phyloP scores from a whole-genome alignment of 2,329 filamentous ascomycete species.

The Hypoxylon sp. region DNA sequence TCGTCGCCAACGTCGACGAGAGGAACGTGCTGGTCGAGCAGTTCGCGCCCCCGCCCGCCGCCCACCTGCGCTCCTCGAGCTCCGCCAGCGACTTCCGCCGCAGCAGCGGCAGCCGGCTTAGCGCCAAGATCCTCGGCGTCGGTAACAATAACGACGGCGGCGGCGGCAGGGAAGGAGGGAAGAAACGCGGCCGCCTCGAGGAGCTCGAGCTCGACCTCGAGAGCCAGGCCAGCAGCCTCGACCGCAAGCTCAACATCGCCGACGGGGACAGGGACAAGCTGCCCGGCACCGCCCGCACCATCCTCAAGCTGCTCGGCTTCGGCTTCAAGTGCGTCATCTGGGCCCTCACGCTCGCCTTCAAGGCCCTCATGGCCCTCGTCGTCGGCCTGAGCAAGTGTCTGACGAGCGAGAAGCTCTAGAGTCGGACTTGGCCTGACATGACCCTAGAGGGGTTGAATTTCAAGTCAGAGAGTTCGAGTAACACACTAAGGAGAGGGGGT shows the following conservation, averaged over 20 bases:
- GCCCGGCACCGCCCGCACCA: conserved; percentile 57
- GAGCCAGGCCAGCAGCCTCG: conserved; percentile 62
- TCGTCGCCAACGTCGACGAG: conserved; percentile 66
- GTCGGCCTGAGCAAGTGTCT: conserved; percentile 61
- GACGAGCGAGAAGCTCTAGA: conserved; percentile 52
- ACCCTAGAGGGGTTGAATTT: too few relatives aligned
- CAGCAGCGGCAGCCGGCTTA: conserved; percentile 44
- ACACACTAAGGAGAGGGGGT: neutral
- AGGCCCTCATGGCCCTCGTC: conserved; percentile 59
- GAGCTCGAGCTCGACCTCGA: conserved; percentile 70
- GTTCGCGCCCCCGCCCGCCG: conserved; percentile 66
- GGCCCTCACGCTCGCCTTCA: conserved; percentile 63
- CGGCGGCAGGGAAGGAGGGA: conserved; percentile 47
- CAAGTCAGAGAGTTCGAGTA: too few relatives aligned
- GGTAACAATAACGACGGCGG: too few relatives aligned
- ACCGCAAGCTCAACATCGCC: conserved; percentile 52
- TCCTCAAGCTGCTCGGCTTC: conserved; percentile 60
- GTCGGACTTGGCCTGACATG: too few relatives aligned
- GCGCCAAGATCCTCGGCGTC: conserved; percentile 40
- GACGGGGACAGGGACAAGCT: conserved; percentile 55
- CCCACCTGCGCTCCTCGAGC: conserved; percentile 38
- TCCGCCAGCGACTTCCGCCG: conserved; percentile 34
- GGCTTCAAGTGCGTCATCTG: conserved; percentile 67
- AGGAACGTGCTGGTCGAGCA: conserved; percentile 59
- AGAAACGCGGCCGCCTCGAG: conserved; percentile 56